Evolutionary conservation across 257 asterid species (phyloP), one percentile per base, ranked within the genome.

Genomic region (Parsonsia alboflavescens): DNA sequence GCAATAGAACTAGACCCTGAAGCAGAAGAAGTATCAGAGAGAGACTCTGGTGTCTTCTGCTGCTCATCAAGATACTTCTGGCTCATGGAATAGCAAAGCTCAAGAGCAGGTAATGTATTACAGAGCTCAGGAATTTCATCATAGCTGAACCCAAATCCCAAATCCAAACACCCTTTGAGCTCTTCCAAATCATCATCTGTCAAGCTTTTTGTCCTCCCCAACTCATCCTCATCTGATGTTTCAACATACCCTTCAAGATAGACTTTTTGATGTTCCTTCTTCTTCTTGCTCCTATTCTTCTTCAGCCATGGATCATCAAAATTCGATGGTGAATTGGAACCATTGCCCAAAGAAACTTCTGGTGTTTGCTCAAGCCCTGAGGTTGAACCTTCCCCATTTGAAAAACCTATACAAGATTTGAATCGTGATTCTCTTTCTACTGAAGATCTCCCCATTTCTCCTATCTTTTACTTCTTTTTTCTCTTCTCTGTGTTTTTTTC

Each of bases 61-160:
- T 83, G 87, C 41, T 83, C 87, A 73, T 83, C 85, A 46, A 63
- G 78, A 63, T 78, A 84, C 81, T 81, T 84, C 45, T 84, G 87
- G 75, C 76, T 84, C 85, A 84, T 81, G 42, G 85, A 84, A 70
- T 84, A 84, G 73, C 87, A 84, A 33, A 84, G 87, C 74, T 84
- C 87, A 77, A 81, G 87, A 26, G 87, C 87, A 41, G 87, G 87
- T 61, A 84, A 70, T 65, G 87, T 84, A 12, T 81, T 84, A 58
- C 87, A 84, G 39, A 84, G 83, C 75, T 81, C 87, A 21, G 87
- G 87, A 68, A 84, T 84, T 76, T 84, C 87, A 13, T 84, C 87
- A 74, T 84, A 84, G 67, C 82, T 81, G 28, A 84, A 84, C 1
- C 87, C 87, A 78, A 84, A 84, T n/a, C 87, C 87, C 68, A 84